Evolutionary conservation across 306 rosid genomes (phyloP).

Genomic region (Malus orientalis): DNA sequence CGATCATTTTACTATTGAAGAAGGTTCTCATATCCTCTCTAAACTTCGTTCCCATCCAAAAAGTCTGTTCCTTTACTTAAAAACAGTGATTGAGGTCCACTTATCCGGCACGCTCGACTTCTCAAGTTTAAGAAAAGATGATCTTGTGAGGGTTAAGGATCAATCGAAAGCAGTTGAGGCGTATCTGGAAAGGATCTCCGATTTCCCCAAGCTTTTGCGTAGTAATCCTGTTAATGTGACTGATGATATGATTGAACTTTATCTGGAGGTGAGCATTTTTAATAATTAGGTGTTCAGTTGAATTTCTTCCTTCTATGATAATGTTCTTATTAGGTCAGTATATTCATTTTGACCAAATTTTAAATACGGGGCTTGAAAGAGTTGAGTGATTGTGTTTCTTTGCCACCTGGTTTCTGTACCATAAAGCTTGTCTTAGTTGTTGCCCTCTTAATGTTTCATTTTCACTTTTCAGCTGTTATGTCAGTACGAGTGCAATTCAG

Average conservation of each 20-base stretch:
- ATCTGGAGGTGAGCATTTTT: constrained; percentile 66
- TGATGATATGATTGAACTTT: constrained; percentile 89
- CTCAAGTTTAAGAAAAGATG: constrained; percentile 46
- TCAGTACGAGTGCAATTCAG: constrained; percentile 74
- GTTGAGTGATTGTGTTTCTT: background rate
- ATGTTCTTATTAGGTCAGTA: constrained; percentile 3
- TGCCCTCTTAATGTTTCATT: background rate
- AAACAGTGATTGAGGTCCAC: constrained; percentile 82
- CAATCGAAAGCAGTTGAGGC: constrained; percentile 44
- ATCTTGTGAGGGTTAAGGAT: constrained; percentile 37
- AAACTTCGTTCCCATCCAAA: constrained; percentile 64
- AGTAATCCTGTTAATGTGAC: constrained; percentile 66
- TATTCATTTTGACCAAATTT: background rate
- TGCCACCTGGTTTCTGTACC: background rate
- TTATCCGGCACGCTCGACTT: constrained; percentile 73
- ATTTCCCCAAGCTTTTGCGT: constrained; percentile 70
- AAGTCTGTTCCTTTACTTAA: constrained; percentile 83
- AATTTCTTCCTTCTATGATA: constrained; percentile 10
- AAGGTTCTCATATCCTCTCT: constrained; percentile 52
- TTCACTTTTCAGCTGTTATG: constrained; percentile 58
- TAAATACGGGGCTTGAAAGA: background rate
- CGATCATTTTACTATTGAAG: constrained; percentile 51
- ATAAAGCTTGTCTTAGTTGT: background rate
- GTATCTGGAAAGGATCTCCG: constrained; percentile 65
- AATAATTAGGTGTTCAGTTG: constrained; percentile 3